Conservation (phyloP, 106 monocot species). For the Dioscorea zingiberensis region DNA sequence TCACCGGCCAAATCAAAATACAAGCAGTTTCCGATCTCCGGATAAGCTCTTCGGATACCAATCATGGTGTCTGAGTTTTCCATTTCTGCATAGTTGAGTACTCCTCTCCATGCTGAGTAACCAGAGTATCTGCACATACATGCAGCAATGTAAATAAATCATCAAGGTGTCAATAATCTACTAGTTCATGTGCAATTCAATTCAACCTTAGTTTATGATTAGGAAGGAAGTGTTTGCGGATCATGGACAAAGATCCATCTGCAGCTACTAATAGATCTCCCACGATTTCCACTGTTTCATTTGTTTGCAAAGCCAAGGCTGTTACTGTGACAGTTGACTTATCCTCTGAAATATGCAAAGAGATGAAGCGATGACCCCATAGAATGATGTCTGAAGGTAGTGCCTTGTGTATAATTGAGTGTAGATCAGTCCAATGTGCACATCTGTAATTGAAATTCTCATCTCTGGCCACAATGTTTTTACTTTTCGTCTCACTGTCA, state of each 20-base stretch:
- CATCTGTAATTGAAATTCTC: slow-evolving; percentile 54
- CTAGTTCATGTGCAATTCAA: too few species aligned
- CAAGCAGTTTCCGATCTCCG: slow-evolving; percentile 66
- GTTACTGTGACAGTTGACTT: slow-evolving; percentile 22
- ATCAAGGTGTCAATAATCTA: too few species aligned
- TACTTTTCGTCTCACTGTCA: slow-evolving; percentile 50
- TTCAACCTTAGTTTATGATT: slow-evolving; percentile 58
- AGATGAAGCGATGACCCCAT: slow-evolving; percentile 67
- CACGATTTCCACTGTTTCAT: slow-evolving; percentile 34
- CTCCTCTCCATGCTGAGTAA: slow-evolving; percentile 80
- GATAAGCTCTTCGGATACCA: slow-evolving; percentile 47
- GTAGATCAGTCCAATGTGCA: slow-evolving; percentile 69
- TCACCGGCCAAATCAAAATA: slow-evolving; percentile 65
- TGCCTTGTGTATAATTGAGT: slow-evolving; percentile 33
- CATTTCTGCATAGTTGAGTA: slow-evolving; percentile 52
- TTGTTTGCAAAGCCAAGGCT: slow-evolving; percentile 22
- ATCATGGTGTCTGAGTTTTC: slow-evolving; percentile 33
- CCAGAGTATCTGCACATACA: slow-evolving; percentile 75
- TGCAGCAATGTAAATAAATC: too few species aligned
- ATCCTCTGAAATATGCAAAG: slow-evolving; percentile 11
- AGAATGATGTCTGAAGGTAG: slow-evolving; percentile 31
- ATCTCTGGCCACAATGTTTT: slow-evolving; percentile 36
- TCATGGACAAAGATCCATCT: slow-evolving; percentile 59
- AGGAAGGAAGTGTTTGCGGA: slow-evolving; percentile 58
- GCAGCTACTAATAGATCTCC: slow-evolving; percentile 80